Percentiles rank a stretch among this genome's conserved stretches.
phyloP scores from a whole-genome alignment of 768 basidiomycete species.

The Tulasnella sp. region DNA sequence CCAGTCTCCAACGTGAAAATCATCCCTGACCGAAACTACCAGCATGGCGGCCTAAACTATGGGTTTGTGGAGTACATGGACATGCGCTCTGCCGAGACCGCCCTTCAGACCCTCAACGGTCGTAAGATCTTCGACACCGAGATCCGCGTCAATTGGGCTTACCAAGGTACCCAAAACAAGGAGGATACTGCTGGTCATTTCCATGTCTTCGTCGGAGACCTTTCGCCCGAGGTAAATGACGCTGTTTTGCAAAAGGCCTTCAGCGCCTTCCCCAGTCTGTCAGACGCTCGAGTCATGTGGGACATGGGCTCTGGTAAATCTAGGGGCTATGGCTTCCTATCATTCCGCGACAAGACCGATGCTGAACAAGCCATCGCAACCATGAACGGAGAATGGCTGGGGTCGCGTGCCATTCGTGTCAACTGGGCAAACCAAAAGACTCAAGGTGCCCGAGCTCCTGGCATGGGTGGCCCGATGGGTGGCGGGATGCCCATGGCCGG shows the following conservation, averaged over 20 bases:
- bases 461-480: conserved; percentile 29
- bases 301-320: conserved; percentile 99
- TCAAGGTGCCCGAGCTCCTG: conserved; percentile 49
- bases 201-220: conserved; percentile 99
- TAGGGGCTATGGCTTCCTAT: conserved; percentile 96
- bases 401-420: conserved; percentile 95
- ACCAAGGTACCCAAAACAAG: conserved; percentile 97
- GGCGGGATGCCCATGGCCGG: conserved; percentile 29
- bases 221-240: conserved; percentile 97
- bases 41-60: conserved; percentile 98
- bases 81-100: conserved; percentile 97
- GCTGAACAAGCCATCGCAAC: conserved; percentile 99
- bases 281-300: conserved; percentile 99
- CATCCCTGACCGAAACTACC: conserved; percentile 98
- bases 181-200: conserved; percentile 97
- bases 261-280: conserved; percentile 92
- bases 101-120: conserved; percentile 96
- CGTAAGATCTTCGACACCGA: conserved; percentile 99
- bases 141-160: conserved; percentile 99
- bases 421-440: conserved; percentile 99
- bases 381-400: conserved; percentile 99
- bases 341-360: conserved; percentile 97
- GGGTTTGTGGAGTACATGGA: conserved; percentile 99
- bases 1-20: conserved; percentile 99
- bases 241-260: conserved; percentile 96